A percentile compares a stretch with the other conserved stretches of the same genome.
These are phyloP conservation scores for Colletotrichum tofieldiae DNA, from an alignment of 2,329 filamentous ascomycete genomes.

Conservation along the genomic window DNA sequence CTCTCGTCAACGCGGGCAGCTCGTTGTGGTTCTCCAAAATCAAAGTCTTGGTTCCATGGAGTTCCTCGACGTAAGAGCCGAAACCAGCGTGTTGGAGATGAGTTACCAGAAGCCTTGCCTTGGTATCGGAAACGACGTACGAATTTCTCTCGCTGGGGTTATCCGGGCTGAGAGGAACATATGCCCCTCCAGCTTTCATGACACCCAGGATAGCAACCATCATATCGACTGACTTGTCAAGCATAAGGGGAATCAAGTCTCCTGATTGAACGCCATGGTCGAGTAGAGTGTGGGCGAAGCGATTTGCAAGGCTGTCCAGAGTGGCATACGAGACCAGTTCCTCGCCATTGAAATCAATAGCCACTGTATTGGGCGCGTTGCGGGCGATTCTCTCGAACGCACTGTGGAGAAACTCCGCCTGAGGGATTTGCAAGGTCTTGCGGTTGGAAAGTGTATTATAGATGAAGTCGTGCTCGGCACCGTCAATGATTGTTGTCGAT, in stretches of 20 bases:
- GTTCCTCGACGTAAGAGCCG: not conserved
- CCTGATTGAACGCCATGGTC: constrained; percentile 14
- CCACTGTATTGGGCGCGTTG: constrained; percentile 2
- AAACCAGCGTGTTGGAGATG: constrained; percentile 18
- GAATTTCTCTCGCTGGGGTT: constrained; percentile 44
- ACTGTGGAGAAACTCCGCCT: constrained; percentile 29
- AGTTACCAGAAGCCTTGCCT: constrained; percentile 39
- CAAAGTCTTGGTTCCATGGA: not conserved
- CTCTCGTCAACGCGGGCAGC: not conserved
- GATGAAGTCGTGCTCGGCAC: constrained; percentile 19
- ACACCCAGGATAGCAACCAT: constrained; percentile 44
- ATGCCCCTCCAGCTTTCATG: constrained; percentile 44
- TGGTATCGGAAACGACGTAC: constrained; percentile 43
- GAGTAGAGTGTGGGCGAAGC: constrained; percentile 17
- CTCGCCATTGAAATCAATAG: constrained; percentile 31
- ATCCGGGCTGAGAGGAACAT: constrained; percentile 45
- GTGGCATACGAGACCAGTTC: constrained; percentile 26
- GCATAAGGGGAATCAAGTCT: constrained; percentile 25
- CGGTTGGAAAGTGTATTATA: constrained; percentile 21
- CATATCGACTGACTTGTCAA: constrained; percentile 43
- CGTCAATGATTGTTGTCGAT: constrained; percentile 17
- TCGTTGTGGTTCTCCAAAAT: not conserved
- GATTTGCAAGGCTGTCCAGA: constrained; percentile 22
- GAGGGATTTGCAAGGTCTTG: not conserved
- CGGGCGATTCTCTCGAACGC: constrained; percentile 33